Evolutionary conservation across 176 grass and related monocot genomes (phyloP).

Genomic region (Stipa capillata): DNA sequence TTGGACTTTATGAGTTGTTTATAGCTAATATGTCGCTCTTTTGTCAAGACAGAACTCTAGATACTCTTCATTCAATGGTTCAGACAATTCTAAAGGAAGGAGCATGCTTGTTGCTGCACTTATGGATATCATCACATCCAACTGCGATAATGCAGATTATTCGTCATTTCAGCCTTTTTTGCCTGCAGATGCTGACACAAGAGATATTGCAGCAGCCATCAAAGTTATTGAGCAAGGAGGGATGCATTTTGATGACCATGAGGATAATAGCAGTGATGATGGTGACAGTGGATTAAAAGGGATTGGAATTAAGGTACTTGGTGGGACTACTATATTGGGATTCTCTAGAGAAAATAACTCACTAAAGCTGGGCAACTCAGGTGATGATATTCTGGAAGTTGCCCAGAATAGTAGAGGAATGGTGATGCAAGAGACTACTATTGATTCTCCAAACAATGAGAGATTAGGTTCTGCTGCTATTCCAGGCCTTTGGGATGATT

Average conservation of each 20-base stretch:
- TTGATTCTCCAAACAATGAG: conserved; percentile 21
- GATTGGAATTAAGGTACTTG: conserved; percentile 90
- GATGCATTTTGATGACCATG: conserved; percentile 71
- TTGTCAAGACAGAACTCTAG: conserved; percentile 55
- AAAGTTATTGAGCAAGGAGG: conserved; percentile 93
- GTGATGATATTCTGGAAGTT: conserved; percentile 15
- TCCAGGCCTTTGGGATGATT: conserved; percentile 93
- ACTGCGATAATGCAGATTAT: conserved; percentile 69
- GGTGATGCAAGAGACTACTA: conserved; percentile 17
- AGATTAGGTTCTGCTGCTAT: conserved; percentile 39
- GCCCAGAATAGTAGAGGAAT: neutral
- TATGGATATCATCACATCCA: conserved; percentile 93
- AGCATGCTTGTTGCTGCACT: conserved; percentile 98
- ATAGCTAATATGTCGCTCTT: conserved; percentile 4
- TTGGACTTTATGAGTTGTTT: neutral
- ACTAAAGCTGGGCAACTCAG: conserved; percentile 30
- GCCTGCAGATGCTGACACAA: conserved; percentile 58
- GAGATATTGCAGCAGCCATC: conserved; percentile 79
- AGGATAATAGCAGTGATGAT: conserved; percentile 44
- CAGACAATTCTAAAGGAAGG: conserved; percentile 67
- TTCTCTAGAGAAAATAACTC: conserved; percentile 45
- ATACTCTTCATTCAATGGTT: conserved; percentile 59
- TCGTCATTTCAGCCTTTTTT: conserved; percentile 62
- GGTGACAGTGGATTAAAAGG: conserved; percentile 67
- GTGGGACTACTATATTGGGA: conserved; percentile 92